phyloP scores from a whole-genome alignment of 441 rosid genomes.

The Gossypium trilobum region DNA sequence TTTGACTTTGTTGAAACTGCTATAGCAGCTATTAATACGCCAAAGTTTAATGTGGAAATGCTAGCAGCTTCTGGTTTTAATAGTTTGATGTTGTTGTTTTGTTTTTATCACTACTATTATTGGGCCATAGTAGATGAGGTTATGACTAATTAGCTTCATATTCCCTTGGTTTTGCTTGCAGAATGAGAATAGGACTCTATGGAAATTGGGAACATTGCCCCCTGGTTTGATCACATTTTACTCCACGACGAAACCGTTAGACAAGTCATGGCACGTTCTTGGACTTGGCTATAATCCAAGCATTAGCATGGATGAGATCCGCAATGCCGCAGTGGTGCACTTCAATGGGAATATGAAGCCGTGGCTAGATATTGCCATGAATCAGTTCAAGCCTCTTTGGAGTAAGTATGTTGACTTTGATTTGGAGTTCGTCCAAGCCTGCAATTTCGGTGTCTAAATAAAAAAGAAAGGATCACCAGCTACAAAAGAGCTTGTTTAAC shows the following conservation, averaged over 20 bases:
- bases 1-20: not conserved
- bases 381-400: slow-evolving; percentile 87
- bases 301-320: slow-evolving; percentile 82
- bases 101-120: not conserved
- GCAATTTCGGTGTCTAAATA: slow-evolving; percentile 70
- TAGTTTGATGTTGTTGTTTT: not conserved
- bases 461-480: not conserved
- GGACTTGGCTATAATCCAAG: slow-evolving; percentile 96
- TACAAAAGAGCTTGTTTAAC: not conserved
- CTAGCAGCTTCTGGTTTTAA: not conserved
- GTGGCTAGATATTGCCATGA: slow-evolving; percentile 95
- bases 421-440: slow-evolving; percentile 74
- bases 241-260: slow-evolving; percentile 84
- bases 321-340: slow-evolving; percentile 81
- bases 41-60: not conserved
- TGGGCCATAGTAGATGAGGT: not conserved
- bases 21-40: not conserved
- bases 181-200: slow-evolving; percentile 84
- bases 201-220: slow-evolving; percentile 90
- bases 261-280: slow-evolving; percentile 91
- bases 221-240: slow-evolving; percentile 87
- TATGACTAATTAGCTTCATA: too few relatives aligned
- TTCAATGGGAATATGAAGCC: slow-evolving; percentile 98
- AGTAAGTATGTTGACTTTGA: slow-evolving; percentile 76
- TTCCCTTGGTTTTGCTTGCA: slow-evolving; percentile 20